Conservation (phyloP, 139 green algal species). For the Coelastrella sp. region DNA sequence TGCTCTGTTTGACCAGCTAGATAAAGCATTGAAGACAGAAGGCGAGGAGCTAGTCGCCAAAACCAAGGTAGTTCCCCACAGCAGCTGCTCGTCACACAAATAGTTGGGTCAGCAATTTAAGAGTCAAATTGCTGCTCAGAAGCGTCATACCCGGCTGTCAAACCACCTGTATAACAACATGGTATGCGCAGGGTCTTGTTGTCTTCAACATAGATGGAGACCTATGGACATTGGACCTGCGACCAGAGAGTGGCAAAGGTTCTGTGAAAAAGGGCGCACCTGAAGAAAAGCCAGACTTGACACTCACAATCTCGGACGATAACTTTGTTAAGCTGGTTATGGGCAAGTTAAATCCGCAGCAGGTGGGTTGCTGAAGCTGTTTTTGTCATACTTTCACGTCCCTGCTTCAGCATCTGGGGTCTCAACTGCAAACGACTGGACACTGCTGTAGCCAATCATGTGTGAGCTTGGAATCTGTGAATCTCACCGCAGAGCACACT, state of each 20-base stretch:
- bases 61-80: slow-evolving; percentile 67
- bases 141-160: too few species aligned
- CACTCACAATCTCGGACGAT: slow-evolving; percentile 76
- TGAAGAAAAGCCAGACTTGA: slow-evolving; percentile 73
- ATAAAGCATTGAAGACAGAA: slow-evolving; percentile 60
- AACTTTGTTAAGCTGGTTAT: slow-evolving; percentile 85
- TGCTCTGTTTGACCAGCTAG: slow-evolving; percentile 68
- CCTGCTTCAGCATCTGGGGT: background rate
- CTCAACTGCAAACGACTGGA: background rate
- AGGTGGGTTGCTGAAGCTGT: slow-evolving; percentile 50
- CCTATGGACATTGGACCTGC: slow-evolving; percentile 83
- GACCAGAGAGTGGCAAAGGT: slow-evolving; percentile 57
- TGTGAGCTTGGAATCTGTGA: too few species aligned
- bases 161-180: too few species aligned
- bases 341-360: slow-evolving; percentile 87
- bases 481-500: too few species aligned
- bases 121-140: too few species aligned
- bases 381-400: background rate
- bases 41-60: slow-evolving; percentile 63
- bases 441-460: too few species aligned
- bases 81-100: background rate
- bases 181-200: slow-evolving; percentile 80
- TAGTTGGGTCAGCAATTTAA: too few species aligned
- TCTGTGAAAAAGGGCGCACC: slow-evolving; percentile 55
- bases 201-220: slow-evolving; percentile 87